Percentiles rank a stretch among this genome's conserved stretches.
phyloP scores from a whole-genome alignment of 805 yeast species.

The Metahyphopichia silvanorum region DNA sequence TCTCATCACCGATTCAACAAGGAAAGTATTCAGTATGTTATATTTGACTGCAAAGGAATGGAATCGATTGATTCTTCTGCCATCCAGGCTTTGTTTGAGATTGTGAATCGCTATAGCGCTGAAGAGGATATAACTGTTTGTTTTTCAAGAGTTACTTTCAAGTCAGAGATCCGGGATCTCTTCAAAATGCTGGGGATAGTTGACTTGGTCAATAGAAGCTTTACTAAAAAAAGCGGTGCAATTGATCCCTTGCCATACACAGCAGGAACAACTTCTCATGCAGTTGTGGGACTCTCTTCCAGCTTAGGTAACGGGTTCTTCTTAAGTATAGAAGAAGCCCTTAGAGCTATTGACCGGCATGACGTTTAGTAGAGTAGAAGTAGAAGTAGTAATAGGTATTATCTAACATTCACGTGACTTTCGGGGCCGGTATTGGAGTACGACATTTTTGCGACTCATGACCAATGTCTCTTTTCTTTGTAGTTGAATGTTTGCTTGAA shows the following conservation, averaged over 20 bases:
- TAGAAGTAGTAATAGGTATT: too few relatives aligned
- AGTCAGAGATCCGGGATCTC: constrained; percentile 43
- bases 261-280: neutral
- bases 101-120: constrained; percentile 51
- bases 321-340: constrained; percentile 55
- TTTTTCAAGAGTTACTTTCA: constrained; percentile 58
- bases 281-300: constrained; percentile 3
- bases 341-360: constrained; percentile 37
- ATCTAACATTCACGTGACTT: too few relatives aligned
- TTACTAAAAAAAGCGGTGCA: neutral
- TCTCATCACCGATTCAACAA: constrained; percentile 32
- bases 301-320: constrained; percentile 30
- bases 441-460: too few relatives aligned
- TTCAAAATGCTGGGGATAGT: constrained; percentile 56
- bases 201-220: constrained; percentile 16
- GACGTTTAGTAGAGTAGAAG: too few relatives aligned
- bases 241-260: too few relatives aligned
- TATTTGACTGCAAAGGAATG: constrained; percentile 83
- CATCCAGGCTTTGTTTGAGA: constrained; percentile 63
- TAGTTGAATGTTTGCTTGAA: too few relatives aligned
- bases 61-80: constrained; percentile 77
- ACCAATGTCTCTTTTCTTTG: too few relatives aligned
- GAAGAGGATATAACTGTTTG: constrained; percentile 53
- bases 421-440: too few relatives aligned
- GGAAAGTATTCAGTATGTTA: constrained; percentile 46